Base-by-base conservation (phyloP, 768 basidiomycete genomes). In the Mycena albidolilacea region DNA sequence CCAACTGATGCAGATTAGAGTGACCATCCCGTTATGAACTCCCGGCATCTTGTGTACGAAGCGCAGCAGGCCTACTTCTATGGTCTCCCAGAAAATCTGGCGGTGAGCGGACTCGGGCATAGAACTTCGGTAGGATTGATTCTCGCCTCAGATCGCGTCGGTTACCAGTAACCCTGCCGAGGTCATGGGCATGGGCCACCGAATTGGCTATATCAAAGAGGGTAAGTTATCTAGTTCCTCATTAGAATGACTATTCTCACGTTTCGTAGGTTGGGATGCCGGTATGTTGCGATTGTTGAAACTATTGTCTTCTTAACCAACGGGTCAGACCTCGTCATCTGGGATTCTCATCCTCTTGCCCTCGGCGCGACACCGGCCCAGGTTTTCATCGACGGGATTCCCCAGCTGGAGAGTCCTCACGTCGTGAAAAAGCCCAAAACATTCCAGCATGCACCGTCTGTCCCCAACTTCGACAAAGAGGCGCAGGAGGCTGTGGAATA, bases 301-400 rank as follows among this genome's bases (percentile, higher is more conserved):
- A 54, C 6, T 3, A n/a, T 23, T 30, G n/a, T 6, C n/a, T 37
- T 58, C 38, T 15, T 55, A 7, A 55, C 15, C 57, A 50, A n/a
- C 62, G 46, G 7, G 39, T 9, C 72, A 93, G 94, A 97, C 81
- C 73, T 96, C 44, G 92, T 96, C 39, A 85, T 96, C 2, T 95
- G 93, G 93, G 93, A 95, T 74, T 91, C 90, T 48, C 95, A 97
- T 81, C 96, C 96, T 0, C 85, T 97, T 12, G 88, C 92, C 0
- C 83, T 97, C 5, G 95, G 95, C 4, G 95, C 95, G n/a, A 95
- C 95, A 0, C 96, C 95, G 3, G 84, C 87, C 44, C 95, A 97
- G 83, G 95, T 96, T 21, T 95, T 91, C 82, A 94, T 97, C 71
- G 97, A 98, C 77, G 97, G 97, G 2, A 92, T 97, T 61, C 82